Conservation (phyloP, 768 basidiomycete species). For the Leucosporidium scottii region DNA sequence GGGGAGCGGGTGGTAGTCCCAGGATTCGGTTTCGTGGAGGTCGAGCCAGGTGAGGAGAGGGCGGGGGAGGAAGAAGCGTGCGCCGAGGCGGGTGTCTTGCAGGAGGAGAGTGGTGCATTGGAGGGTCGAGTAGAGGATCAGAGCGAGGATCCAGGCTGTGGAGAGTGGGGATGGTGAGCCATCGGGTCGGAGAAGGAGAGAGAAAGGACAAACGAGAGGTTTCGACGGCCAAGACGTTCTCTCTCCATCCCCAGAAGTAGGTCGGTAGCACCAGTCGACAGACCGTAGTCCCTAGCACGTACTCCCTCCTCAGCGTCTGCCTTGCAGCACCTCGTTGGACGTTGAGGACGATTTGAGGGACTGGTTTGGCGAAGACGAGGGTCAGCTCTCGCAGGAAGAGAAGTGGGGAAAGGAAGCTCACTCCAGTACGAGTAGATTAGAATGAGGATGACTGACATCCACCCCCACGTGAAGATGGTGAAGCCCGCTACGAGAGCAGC, state of each 20-base stretch:
- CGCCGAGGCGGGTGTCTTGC: conserved; percentile 28
- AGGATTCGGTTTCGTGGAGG: conserved; percentile 7
- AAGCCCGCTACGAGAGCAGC: neutral
- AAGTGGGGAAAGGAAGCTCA: conserved; percentile 1
- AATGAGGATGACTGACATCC: conserved; percentile 21
- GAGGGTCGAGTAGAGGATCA: conserved; percentile 26
- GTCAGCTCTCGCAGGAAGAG: neutral
- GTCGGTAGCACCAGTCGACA: conserved; percentile 33
- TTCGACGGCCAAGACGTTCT: conserved; percentile 34
- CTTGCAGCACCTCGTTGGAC: conserved; percentile 33
- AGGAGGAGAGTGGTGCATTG: conserved; percentile 32
- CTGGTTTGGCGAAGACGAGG: neutral
- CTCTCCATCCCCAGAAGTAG: conserved; percentile 35
- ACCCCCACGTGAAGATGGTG: conserved; percentile 22
- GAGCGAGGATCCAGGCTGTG: conserved; percentile 29
- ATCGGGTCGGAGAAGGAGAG: no score
- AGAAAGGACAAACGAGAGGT: conserved; percentile 21
- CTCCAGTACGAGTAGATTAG: conserved; percentile 34
- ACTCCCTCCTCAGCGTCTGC: conserved; percentile 30
- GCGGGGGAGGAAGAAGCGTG: conserved; percentile 34
- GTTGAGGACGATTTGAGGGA: conserved; percentile 37
- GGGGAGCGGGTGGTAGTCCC: conserved; percentile 36
- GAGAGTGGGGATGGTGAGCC: neutral
- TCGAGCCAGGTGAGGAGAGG: conserved; percentile 8
- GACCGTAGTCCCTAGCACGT: conserved; percentile 32